Conservation (phyloP, 108 stramenopile genomes). For the Cyclotella distinguenda region DNA sequence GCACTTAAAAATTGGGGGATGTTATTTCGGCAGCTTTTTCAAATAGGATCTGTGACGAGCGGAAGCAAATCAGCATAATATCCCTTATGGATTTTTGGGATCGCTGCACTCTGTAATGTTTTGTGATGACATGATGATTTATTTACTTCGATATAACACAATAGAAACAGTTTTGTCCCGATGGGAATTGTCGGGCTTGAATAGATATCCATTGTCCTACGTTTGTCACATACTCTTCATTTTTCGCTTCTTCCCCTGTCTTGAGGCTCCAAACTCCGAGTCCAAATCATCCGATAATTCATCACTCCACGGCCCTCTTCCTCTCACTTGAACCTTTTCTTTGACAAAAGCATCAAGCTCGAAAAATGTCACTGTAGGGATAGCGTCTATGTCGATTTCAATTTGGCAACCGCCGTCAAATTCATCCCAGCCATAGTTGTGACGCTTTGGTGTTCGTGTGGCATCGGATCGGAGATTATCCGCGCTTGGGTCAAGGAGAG, state of each 20-base stretch:
- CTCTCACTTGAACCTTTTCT: constrained; percentile 42
- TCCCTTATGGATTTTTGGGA: too few species aligned
- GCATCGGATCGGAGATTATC: constrained; percentile 36
- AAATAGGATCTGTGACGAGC: too few species aligned
- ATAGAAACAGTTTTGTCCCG: too few species aligned
- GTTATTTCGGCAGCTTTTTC: too few species aligned
- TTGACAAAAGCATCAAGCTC: constrained; percentile 67
- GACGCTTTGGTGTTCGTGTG: constrained; percentile 12
- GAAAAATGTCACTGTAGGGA: constrained; percentile 74
- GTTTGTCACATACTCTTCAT: constrained; percentile 20
- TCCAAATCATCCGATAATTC: constrained; percentile 20
- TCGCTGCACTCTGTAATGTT: too few species aligned
- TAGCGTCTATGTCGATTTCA: constrained; percentile 89
- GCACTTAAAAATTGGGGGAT: too few species aligned
- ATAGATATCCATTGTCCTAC: too few species aligned
- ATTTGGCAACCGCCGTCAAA: constrained; percentile 62
- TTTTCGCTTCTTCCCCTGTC: constrained; percentile 32
- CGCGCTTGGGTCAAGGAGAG: constrained; percentile 60
- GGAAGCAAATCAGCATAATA: too few species aligned
- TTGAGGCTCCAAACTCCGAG: constrained; percentile 10
- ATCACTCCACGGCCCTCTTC: constrained; percentile 47
- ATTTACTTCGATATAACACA: too few species aligned
- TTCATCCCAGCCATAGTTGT: constrained; percentile 38
- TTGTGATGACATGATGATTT: too few species aligned
- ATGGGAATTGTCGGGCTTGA: too few species aligned